A percentile compares a stretch with the other conserved stretches of the same genome.
Evolutionary conservation across 2,329 filamentous ascomycete species (phyloP).

Genomic region (Claviceps humidiphila): DNA sequence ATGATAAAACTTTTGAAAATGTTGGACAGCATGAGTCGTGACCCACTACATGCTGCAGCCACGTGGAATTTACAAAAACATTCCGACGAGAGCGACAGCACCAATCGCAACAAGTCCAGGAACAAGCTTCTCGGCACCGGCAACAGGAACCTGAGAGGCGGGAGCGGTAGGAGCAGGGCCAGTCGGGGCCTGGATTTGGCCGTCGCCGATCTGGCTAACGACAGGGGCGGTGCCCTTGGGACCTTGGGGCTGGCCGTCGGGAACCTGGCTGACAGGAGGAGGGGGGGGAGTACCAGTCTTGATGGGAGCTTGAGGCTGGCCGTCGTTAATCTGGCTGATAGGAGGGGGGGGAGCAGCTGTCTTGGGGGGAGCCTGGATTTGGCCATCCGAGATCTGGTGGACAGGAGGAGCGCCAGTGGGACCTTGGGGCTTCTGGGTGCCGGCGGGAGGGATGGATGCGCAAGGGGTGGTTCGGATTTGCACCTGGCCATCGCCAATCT

Average conservation of each 20-base stretch:
- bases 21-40: not conserved
- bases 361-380: conserved; percentile 10
- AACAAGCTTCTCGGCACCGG: conserved; percentile 5
- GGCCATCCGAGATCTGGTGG: conserved; percentile 27
- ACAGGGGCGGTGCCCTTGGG: conserved; percentile 15
- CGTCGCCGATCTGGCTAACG: conserved; percentile 28
- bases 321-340: conserved; percentile 31
- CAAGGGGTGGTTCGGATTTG: conserved; percentile 36
- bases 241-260: not conserved
- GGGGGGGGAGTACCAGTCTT: conserved; percentile 26
- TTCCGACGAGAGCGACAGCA: conserved; percentile 8
- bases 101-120: conserved; percentile 7
- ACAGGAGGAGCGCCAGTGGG: conserved; percentile 17
- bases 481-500: conserved; percentile 35
- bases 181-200: conserved; percentile 31
- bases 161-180: conserved; percentile 12
- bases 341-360: conserved; percentile 3
- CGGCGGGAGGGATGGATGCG: conserved; percentile 18
- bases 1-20: not conserved
- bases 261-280: conserved; percentile 27
- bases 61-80: conserved; percentile 8
- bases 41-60: not conserved
- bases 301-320: conserved; percentile 23
- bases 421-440: conserved; percentile 17
- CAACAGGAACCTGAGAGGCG: conserved; percentile 12